Percentiles rank a stretch among this genome's conserved stretches.
Conservation (phyloP, 75 land plant species). For the Chamaecyparis obtusa region DNA sequence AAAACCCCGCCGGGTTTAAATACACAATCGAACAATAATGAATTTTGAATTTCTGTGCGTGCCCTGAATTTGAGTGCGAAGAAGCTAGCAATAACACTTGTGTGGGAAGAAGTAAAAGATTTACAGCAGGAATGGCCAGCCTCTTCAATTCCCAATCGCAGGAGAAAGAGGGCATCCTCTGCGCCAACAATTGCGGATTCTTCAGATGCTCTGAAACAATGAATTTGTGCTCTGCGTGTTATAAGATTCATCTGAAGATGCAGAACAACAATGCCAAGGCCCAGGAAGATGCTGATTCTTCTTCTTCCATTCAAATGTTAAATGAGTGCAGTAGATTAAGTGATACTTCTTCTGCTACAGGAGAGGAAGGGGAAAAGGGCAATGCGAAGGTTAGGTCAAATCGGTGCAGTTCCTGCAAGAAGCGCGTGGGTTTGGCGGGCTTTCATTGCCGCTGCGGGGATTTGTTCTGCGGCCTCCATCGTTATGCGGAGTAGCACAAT, state of each 20-base stretch:
- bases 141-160: not conserved
- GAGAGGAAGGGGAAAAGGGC: not conserved
- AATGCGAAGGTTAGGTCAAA: not conserved
- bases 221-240: conserved; percentile 57
- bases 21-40: no score
- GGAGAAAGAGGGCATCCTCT: conserved; percentile 22
- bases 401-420: conserved; percentile 53
- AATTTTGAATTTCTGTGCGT: no score
- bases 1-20: no score
- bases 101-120: no score
- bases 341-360: not conserved
- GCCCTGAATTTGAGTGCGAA: no score
- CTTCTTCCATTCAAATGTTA: not conserved
- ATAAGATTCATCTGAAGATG: not conserved
- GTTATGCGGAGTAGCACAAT: conserved; percentile 49
- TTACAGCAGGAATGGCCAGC: not conserved
- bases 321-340: not conserved
- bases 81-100: no score
- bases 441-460: conserved; percentile 67
- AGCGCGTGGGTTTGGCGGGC: conserved; percentile 53
- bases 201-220: conserved; percentile 65
- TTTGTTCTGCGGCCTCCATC: conserved; percentile 44
- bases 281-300: not conserved
- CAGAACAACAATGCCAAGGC: not conserved
- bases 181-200: conserved; percentile 75